Conservation (phyloP, 106 monocot genomes). For the Platanthera guangdongensis region DNA sequence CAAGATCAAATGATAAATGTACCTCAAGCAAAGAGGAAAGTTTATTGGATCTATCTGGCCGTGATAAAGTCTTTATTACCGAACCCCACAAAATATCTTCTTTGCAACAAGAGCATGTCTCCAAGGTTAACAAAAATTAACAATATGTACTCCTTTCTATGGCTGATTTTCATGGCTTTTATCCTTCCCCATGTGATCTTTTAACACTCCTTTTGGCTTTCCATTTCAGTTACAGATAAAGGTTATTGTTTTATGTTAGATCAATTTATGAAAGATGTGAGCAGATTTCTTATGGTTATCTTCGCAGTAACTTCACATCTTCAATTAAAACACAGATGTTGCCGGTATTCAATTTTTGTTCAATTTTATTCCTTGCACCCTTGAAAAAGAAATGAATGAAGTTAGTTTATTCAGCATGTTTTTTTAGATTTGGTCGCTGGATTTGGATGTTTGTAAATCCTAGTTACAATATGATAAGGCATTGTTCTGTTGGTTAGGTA, state of each 20-base stretch:
- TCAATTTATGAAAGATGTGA: background rate
- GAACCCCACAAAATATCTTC: constrained; percentile 11
- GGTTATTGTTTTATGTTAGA: background rate
- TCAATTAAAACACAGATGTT: background rate
- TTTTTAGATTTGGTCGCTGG: background rate
- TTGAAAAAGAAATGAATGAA: too few species aligned
- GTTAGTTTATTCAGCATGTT: background rate
- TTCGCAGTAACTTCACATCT: background rate
- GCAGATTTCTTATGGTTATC: background rate
- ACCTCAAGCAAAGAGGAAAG: background rate
- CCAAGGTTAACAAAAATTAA: constrained; percentile 3
- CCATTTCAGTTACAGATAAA: background rate
- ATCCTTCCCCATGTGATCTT: background rate
- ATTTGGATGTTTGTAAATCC: background rate
- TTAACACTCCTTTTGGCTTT: background rate
- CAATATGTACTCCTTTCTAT: background rate
- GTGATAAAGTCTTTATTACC: background rate
- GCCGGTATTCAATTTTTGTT: too few species aligned
- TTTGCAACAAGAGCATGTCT: constrained; percentile 7
- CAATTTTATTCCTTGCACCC: too few species aligned
- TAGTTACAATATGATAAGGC: too few species aligned
- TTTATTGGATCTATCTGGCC: background rate
- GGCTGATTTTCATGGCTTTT: background rate
- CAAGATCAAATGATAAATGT: background rate
- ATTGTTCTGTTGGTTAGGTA: too few species aligned